Base-by-base conservation (phyloP, 2,329 filamentous ascomycete genomes). In the Botrytis porri region DNA sequence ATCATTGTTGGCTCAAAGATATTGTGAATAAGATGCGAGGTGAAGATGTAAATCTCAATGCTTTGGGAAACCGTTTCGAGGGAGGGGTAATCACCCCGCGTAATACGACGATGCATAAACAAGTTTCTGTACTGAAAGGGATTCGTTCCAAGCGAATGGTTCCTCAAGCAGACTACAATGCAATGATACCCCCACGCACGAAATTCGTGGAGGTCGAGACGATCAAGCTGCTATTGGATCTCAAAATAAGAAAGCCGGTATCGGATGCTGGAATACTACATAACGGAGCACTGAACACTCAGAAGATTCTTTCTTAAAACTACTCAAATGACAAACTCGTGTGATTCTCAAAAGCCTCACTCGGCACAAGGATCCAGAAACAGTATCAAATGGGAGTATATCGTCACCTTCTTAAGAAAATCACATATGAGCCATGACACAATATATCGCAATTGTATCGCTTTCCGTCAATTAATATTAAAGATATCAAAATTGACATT, bases 241-340 rank as follows among this genome's bases (percentile, higher is more conserved):
- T 45, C 18, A 20, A 22, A 22, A 25, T 25, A n/a, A 22, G 4
- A n/a, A n/a, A 51, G 22, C 0, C 45, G 3, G 45, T 0, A 48
- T 4, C 10, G 22, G 22, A 25, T 48, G 3, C 0, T 25, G 45
- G 22, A 25, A 25, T 51, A n/a, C 22, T 20, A 12, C 25, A 51
- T 51, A 3, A 25, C 2, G 1, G 22, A 51, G 22, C 45, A n/a
- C 9, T n/a, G 45, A n/a, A 10, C 3, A 0, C 22, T 25, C 1
- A 48, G 45, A 22, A 48, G 22, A 22, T 48, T 20, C 0, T 25
- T 48, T 45, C 20, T 20, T 45, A 20, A 0, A 45, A 22, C 0
- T 22, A 4, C 1, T 41, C 4, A 45, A 1, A 45, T 1, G 18
- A 7, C 2, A 45, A 45, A 12, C 1, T 3, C 4, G 5, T 20